A percentile compares a stretch with the other conserved stretches of the same genome.
Evolutionary conservation across 2,329 filamentous ascomycete species (phyloP).

Genomic region (Fusarium tricinctum): DNA sequence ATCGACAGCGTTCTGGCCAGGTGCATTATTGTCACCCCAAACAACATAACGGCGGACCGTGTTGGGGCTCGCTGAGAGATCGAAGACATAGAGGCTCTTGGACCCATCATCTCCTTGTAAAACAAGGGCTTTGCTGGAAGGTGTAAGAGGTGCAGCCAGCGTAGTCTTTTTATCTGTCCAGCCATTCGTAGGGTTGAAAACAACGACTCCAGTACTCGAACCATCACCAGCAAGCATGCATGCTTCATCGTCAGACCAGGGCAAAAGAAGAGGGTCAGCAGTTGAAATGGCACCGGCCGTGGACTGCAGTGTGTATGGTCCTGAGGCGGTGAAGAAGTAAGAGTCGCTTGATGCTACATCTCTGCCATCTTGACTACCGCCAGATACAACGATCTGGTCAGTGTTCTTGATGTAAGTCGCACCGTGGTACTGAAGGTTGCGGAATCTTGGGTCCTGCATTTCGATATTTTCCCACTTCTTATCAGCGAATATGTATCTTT

Average conservation of each 20-base stretch:
- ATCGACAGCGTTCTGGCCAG: conserved; percentile 62
- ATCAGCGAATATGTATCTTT: conserved; percentile 72
- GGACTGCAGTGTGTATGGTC: conserved; percentile 74
- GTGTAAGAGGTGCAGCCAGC: conserved; percentile 70
- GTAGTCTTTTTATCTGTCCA: conserved; percentile 76
- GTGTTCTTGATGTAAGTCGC: conserved; percentile 79
- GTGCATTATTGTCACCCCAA: conserved; percentile 70
- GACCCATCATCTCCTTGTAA: conserved; percentile 81
- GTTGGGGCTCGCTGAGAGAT: conserved; percentile 81
- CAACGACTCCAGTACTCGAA: conserved; percentile 75
- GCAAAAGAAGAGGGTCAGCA: conserved; percentile 77
- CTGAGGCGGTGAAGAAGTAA: conserved; percentile 76
- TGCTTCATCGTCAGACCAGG: conserved; percentile 79
- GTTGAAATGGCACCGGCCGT: conserved; percentile 71
- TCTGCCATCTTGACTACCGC: conserved; percentile 75
- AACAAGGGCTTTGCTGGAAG: conserved; percentile 71
- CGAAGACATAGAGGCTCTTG: conserved; percentile 83
- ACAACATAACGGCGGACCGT: conserved; percentile 78
- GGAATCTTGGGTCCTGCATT: conserved; percentile 53
- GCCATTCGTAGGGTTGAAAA: conserved; percentile 73
- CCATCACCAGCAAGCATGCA: conserved; percentile 79
- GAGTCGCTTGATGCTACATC: conserved; percentile 76
- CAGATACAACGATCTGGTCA: conserved; percentile 83
- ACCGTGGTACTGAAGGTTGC: conserved; percentile 80
- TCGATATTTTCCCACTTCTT: conserved; percentile 65